Base-by-base conservation (phyloP, 129 eudicot species). In the Escallonia rubra region DNA sequence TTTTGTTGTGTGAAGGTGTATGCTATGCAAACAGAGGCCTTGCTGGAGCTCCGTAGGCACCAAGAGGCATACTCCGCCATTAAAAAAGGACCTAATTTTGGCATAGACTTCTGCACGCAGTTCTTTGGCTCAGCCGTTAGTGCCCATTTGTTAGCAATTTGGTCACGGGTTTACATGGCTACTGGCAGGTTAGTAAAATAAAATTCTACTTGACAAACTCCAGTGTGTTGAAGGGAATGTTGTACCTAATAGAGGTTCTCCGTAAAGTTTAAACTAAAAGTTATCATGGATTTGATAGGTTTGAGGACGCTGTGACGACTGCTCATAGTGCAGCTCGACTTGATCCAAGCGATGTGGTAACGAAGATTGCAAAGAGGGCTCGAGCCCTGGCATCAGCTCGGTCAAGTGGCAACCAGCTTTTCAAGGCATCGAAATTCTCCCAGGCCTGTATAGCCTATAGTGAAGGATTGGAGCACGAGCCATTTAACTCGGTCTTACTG, bases 1-100 rank as follows among this genome's bases (percentile, higher is more conserved):
- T 62, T 47, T 42, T 43, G 45, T 58, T 68, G 34, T 59, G 44
- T 12, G 13, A 59, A 91, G 97, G 77, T 91, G 6, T 81, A 79
- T 58, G 94, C 90, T 52, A 76, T 86, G 84, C 84, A 88, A 81
- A 85, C 82, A 34, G 88, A 91, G 75, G 96, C 97, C 15, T 76
- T 85, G 64, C 14, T 91, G 72, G 80, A 81, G 63, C 85, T 91
- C 14, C 83, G 59, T 12, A 77, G 85, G 47, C 97, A 91, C 52
- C 83, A 91, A n/a, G 97, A 88, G 63, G 96, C 96, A 10, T 77
- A 77, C 49, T 62, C 68, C 0, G 64, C 65, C 7, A 77, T 83
- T 51, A 75, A 79, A 72, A 75, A 74, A 38, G 83, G 76, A 59
- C 94, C 94, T 2, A 38, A 48, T 39, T 79, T 81, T 6, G 79